Conservation (phyloP, 305 asterid genomes). For the Ilex paraguariensis region DNA sequence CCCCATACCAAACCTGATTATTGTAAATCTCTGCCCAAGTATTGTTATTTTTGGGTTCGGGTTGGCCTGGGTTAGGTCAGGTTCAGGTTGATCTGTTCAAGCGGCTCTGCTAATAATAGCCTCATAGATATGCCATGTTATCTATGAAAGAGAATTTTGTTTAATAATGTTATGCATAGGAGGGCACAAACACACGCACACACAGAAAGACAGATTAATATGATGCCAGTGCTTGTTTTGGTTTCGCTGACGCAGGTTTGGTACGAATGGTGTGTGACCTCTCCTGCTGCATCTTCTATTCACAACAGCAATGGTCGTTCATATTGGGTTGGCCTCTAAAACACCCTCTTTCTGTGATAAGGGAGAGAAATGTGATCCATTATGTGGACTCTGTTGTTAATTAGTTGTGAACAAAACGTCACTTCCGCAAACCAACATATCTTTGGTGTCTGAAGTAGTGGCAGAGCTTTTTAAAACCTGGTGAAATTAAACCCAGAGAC, state of each 20-base stretch:
- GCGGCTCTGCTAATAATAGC: not conserved
- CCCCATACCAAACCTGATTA: too few relatives aligned
- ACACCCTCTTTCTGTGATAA: not conserved
- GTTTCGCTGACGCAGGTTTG: slow-evolving; percentile 57
- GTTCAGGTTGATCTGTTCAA: not conserved
- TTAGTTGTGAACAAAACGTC: too few relatives aligned
- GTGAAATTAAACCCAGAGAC: too few relatives aligned
- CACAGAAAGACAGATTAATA: not conserved
- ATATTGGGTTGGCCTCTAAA: slow-evolving; percentile 93
- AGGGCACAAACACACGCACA: too few relatives aligned
- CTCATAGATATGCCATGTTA: not conserved
- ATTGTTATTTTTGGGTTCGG: too few relatives aligned
- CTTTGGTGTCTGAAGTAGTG: too few relatives aligned
- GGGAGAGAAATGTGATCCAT: too few relatives aligned
- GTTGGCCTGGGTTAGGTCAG: not conserved
- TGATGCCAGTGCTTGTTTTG: not conserved
- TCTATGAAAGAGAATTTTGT: not conserved
- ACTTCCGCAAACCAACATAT: too few relatives aligned
- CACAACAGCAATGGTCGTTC: slow-evolving; percentile 97
- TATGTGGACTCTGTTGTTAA: too few relatives aligned
- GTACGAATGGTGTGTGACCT: slow-evolving; percentile 93
- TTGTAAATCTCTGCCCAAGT: too few relatives aligned
- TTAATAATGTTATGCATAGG: not conserved
- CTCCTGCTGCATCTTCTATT: slow-evolving; percentile 72
- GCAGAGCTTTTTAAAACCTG: too few relatives aligned